phyloP scores from a whole-genome alignment of 257 asterid species.

The Buddleja alternifolia region DNA sequence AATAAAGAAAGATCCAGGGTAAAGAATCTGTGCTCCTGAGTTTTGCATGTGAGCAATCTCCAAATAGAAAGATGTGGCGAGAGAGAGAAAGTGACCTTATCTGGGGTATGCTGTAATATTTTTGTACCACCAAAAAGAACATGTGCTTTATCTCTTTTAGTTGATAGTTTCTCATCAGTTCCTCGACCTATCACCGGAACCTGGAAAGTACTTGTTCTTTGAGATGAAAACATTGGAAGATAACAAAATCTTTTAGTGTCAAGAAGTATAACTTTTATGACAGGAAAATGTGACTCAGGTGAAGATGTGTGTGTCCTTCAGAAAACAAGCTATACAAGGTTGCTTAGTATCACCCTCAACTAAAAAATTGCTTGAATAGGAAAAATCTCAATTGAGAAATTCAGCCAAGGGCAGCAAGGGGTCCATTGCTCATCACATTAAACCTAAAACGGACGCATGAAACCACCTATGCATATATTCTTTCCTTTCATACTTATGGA shows the following conservation, averaged over 20 bases:
- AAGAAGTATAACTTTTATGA: constrained; percentile 22
- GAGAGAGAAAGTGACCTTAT: constrained; percentile 63
- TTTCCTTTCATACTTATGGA: background rate
- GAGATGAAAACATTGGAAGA: constrained; percentile 31
- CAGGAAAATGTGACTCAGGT: background rate
- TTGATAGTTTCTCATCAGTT: constrained; percentile 74
- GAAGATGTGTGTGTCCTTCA: constrained; percentile 14
- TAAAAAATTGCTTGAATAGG: background rate
- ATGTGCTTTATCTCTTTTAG: constrained; percentile 83
- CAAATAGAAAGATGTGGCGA: background rate
- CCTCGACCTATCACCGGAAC: constrained; percentile 84
- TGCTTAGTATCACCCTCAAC: background rate
- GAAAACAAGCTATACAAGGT: constrained; percentile 7
- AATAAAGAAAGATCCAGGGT: constrained; percentile 16
- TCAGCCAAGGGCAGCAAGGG: background rate
- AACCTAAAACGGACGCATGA: background rate
- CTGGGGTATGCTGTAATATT: constrained; percentile 92
- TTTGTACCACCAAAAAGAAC: constrained; percentile 99
- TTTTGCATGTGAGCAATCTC: constrained; percentile 1
- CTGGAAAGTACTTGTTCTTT: constrained; percentile 43
- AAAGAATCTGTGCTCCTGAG: background rate
- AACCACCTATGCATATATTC: background rate
- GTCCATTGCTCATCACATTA: background rate
- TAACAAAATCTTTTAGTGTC: constrained; percentile 5
- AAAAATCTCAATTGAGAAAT: background rate